These are phyloP conservation scores for Geotrichum reessii DNA, from an alignment of 1,139 yeast species.

Conservation along the genomic window DNA sequence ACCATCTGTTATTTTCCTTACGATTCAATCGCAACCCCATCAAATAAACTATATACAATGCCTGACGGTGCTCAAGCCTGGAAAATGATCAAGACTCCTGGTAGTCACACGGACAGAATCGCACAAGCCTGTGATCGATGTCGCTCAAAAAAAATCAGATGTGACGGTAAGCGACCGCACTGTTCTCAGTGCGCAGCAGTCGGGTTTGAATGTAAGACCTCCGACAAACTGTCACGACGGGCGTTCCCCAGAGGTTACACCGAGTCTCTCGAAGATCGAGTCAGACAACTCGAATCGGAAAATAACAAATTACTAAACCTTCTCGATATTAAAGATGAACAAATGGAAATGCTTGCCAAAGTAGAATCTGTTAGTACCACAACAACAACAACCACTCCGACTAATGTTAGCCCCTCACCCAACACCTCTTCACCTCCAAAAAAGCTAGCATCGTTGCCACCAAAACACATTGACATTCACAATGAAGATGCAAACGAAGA, in stretches of 20 bases:
- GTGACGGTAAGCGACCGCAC: slow-evolving; percentile 58
- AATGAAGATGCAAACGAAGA: slow-evolving; percentile 24
- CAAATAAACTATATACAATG: slow-evolving; percentile 14
- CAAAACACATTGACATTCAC: slow-evolving; percentile 3
- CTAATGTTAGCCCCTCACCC: slow-evolving; percentile 1
- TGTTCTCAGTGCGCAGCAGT: slow-evolving; percentile 64
- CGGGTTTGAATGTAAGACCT: slow-evolving; percentile 67
- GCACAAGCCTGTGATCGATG: slow-evolving; percentile 90
- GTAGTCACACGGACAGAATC: slow-evolving; percentile 50
- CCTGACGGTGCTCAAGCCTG: slow-evolving; percentile 23
- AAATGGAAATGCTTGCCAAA: slow-evolving; percentile 40
- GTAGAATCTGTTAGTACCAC: slow-evolving; percentile 23
- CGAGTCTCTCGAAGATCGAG: slow-evolving; percentile 59
- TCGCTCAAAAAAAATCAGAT: slow-evolving; percentile 68
- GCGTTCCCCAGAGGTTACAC: slow-evolving; percentile 75
- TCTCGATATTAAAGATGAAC: slow-evolving; percentile 58
- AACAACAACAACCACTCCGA: not conserved
- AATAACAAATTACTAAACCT: slow-evolving; percentile 46
- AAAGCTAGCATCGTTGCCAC: not conserved
- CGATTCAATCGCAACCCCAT: not conserved
- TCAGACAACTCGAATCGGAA: slow-evolving; percentile 58
- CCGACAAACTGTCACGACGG: slow-evolving; percentile 63
- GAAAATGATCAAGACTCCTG: slow-evolving; percentile 62
- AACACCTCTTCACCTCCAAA: not conserved
- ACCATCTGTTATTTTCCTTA: not conserved